Percentiles rank a stretch among this genome's conserved stretches.
phyloP scores from a whole-genome alignment of 352 stramenopile genomes.

The Phytophthora rubi region DNA sequence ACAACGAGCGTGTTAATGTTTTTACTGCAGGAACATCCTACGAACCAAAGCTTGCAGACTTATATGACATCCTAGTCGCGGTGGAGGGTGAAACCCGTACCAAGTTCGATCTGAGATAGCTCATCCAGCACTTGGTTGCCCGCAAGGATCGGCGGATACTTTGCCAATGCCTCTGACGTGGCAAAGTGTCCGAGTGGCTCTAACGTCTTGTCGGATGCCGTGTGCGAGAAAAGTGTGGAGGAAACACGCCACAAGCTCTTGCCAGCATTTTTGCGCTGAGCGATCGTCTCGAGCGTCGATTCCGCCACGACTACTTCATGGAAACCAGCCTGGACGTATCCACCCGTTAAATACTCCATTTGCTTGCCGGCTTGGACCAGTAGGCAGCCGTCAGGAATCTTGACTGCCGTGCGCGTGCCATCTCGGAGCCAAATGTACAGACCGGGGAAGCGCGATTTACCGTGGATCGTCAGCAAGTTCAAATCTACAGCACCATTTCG shows the following conservation, averaged over 20 bases:
- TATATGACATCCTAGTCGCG: conserved; percentile 45
- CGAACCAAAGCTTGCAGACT: not conserved
- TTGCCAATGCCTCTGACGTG: conserved; percentile 60
- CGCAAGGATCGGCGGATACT: conserved; percentile 86
- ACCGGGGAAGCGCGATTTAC: conserved; percentile 91
- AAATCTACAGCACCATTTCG: conserved; percentile 61
- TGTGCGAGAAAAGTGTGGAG: conserved; percentile 93
- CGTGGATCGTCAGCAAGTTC: conserved; percentile 95
- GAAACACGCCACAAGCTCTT: conserved; percentile 92
- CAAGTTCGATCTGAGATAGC: conserved; percentile 87
- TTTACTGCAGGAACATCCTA: not conserved
- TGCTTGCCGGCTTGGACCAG: conserved; percentile 92
- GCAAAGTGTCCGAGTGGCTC: conserved; percentile 83
- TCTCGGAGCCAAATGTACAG: conserved; percentile 92
- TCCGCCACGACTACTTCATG: conserved; percentile 91
- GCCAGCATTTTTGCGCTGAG: conserved; percentile 63
- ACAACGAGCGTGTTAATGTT: not conserved
- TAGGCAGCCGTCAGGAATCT: conserved; percentile 91
- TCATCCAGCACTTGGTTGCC: conserved; percentile 90
- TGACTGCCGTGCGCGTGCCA: conserved; percentile 83
- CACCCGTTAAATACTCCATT: conserved; percentile 93
- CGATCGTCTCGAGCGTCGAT: conserved; percentile 77
- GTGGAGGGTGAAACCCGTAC: conserved; percentile 75
- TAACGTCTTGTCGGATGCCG: conserved; percentile 88
- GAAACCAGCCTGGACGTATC: conserved; percentile 92